Evolutionary conservation across 306 rosid genomes (phyloP).

Genomic region (Trifolium dubium): DNA sequence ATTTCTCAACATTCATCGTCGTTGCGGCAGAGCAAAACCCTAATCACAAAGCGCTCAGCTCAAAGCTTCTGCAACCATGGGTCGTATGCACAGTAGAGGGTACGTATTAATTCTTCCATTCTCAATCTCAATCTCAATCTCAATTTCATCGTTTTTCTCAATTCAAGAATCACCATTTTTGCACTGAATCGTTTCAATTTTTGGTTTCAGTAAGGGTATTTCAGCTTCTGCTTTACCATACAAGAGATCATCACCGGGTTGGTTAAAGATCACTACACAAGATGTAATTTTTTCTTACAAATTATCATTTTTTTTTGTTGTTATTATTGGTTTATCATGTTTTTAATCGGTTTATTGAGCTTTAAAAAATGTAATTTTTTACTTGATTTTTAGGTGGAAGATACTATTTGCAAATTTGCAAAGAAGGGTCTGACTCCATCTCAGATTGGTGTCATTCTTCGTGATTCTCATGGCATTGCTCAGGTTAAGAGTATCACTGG

Average conservation of each 20-base stretch:
- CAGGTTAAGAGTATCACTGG: constrained; percentile 88
- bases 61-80: neutral
- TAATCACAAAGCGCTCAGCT: neutral
- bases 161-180: neutral
- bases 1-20: neutral
- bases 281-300: constrained; percentile 50
- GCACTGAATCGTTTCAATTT: neutral
- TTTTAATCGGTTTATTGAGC: neutral
- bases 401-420: constrained; percentile 83
- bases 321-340: neutral
- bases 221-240: constrained; percentile 90
- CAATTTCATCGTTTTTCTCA: neutral
- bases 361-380: neutral
- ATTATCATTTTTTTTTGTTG: neutral
- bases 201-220: constrained; percentile 79
- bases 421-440: constrained; percentile 93
- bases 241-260: constrained; percentile 87
- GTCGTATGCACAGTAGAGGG: constrained; percentile 53
- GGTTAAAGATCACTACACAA: constrained; percentile 82
- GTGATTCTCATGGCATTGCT: constrained; percentile 94
- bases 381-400: constrained; percentile 61
- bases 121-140: neutral
- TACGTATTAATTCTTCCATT: constrained; percentile 39
- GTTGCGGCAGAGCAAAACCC: neutral
- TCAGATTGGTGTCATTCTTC: constrained; percentile 92